Base-by-base conservation (phyloP, 2,329 filamentous ascomycete genomes). In the Sordariomycetes sp. region DNA sequence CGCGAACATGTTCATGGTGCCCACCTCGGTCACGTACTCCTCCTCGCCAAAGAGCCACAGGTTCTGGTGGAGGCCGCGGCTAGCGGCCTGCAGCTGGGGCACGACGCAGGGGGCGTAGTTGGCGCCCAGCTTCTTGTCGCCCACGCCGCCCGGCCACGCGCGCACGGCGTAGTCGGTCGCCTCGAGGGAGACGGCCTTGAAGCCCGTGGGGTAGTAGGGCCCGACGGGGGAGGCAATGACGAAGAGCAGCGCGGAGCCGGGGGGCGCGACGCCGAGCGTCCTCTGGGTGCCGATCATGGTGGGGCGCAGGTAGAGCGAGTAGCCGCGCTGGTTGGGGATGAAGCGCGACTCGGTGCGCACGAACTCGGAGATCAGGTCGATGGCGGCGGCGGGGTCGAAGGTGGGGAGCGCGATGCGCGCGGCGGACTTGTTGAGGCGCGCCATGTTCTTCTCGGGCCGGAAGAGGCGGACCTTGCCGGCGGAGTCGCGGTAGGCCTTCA, bases 21-120 rank as follows among this genome's bases (percentile, higher is more conserved):
- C 94, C 58, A 96, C 94, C 73, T 99, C 94, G 53, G 94, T 99
- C 59, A 97, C 86, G 67, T 86, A 96, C 70, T 97, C 90, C 72
- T 97, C 90, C 67, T 95, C 86, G 51, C 91, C 91, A 68, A 97
- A 99, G 35, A 99, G 76, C 94, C 94, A 99, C 57, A 99, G 79
- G 73, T 97, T 99, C 77, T 99, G 94, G 74, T 97, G 92, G 80
- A 91, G 96, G 24, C 94, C 94, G 58, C 90, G 84, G 70, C 85
- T 87, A 52, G 90, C 90, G 50, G 94, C 94, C 73, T 96, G 83
- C 65, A 94, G 82, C 74, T 99, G 94, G 20, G 94, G 94, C n/a
- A 97, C 77, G 66, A 99, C 92, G 76, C 94, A 97, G 6, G 94
- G 94, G n/a, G 94, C 94, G 71, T 99, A 99, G 81, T 99, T 99